Evolutionary conservation across 2,329 filamentous ascomycete species (phyloP), one percentile per base, ranked within the genome.

Genomic region (Lachnellula cervina): DNA sequence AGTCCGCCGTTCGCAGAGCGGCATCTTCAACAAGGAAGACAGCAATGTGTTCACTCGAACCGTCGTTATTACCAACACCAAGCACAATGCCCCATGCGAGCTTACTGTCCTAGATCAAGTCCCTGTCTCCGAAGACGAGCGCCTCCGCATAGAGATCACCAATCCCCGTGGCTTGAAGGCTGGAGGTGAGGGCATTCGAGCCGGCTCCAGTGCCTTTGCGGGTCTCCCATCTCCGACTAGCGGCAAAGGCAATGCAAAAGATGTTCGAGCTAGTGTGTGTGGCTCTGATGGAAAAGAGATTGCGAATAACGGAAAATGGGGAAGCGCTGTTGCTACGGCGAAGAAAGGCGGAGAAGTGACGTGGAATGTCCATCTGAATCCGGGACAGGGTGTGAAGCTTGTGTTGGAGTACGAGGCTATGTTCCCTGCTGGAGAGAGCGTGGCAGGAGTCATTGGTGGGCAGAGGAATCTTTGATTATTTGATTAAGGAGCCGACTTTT

Each of bases 391-490:
- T 3, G 79, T 81, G 16, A 79, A 78, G 69, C 68, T 88, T 58
- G 71, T 71, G 23, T 66, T 89, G 57, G 82, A 85, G 71, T 88
- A 88, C 69, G 77, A 81, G 57, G 78, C 84, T 17, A 76, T 75
- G 21, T 73, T 81, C 62, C 84, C 84, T 1, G 69, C 69, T 16
- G 77, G 77, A 8, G 79, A 83, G 58, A 67, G 61, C 6, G 73
- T 76, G 49, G 55, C 70, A 51, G 58, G 57, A 55, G 60, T 60
- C 43, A 49, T 3, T 14, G 37, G 14, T 7, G 16, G 17, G 37
- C 14, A 17, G 42, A 21, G 5, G 17, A 25, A 44, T 21, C 11
- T 11, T 32, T 7, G 7, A 32, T 32, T 32, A 8, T 32, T 32
- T 32, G 2, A 32, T 9, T 32, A 32, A 32, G 28, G 28, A n/a